These are phyloP conservation scores for Phytophthora syringae DNA, from an alignment of 352 stramenopile genomes.

Conservation along the genomic window DNA sequence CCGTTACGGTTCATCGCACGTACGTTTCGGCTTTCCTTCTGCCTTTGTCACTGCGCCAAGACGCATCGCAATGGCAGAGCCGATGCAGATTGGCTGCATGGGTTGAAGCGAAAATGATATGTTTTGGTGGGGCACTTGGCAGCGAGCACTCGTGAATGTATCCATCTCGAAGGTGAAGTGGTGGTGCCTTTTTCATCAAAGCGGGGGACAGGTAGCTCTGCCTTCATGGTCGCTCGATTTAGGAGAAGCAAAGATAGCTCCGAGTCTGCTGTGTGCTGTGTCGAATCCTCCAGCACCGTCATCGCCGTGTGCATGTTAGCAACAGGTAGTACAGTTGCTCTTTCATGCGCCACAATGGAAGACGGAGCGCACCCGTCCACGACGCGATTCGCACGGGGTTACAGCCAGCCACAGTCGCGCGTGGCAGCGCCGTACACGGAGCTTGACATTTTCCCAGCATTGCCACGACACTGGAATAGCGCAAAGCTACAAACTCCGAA, in stretches of 20 bases:
- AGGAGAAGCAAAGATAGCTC: conserved; percentile 20
- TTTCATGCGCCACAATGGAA: conserved; percentile 17
- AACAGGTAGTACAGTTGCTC: too few species aligned
- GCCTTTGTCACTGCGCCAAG: background rate
- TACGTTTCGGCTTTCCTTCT: conserved; percentile 20
- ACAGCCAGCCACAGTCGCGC: conserved; percentile 2
- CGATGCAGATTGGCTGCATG: background rate
- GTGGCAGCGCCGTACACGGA: conserved; percentile 21
- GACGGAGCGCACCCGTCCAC: conserved; percentile 2
- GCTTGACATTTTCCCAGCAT: conserved; percentile 30
- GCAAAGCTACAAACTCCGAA: background rate
- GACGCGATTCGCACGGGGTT: conserved; percentile 5
- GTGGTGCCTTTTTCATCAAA: background rate
- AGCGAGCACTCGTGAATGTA: background rate
- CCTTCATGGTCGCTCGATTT: background rate
- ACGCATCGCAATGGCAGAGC: conserved; percentile 3
- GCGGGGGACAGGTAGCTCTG: too few species aligned
- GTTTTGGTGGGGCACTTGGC: background rate
- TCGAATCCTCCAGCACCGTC: background rate
- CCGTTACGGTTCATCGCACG: conserved; percentile 13
- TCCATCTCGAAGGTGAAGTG: background rate
- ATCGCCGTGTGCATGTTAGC: conserved; percentile 2
- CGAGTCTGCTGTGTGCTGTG: background rate
- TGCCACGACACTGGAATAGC: conserved; percentile 5
- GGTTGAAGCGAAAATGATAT: background rate